Conservation (phyloP, 352 stramenopile genomes). For the Phytophthora ramorum region DNA sequence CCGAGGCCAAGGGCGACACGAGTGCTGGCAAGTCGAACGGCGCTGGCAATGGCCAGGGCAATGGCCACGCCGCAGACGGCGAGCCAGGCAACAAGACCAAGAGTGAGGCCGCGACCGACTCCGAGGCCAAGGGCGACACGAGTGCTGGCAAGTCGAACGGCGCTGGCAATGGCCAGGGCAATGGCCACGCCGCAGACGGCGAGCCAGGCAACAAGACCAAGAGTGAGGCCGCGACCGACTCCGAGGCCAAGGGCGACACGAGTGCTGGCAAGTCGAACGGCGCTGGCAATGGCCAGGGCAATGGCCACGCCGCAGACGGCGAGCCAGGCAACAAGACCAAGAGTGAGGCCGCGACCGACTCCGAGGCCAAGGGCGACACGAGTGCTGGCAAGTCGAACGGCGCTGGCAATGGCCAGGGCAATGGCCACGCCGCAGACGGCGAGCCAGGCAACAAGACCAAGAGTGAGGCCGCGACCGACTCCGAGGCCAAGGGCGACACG, state of each 20-base stretch:
- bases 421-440: too few relatives aligned
- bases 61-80: not conserved
- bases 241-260: too few relatives aligned
- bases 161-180: too few relatives aligned
- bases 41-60: not conserved
- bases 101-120: not conserved
- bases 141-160: not conserved
- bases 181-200: too few relatives aligned
- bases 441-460: too few relatives aligned
- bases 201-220: too few relatives aligned
- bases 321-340: not conserved
- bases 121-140: not conserved
- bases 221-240: too few relatives aligned
- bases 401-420: too few relatives aligned
- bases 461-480: too few relatives aligned
- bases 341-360: too few relatives aligned
- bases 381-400: not conserved
- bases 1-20: not conserved
- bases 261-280: not conserved
- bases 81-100: not conserved
- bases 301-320: not conserved
- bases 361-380: too few relatives aligned
- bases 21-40: not conserved
- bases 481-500: too few relatives aligned
- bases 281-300: not conserved